A percentile compares a stretch with the other conserved stretches of the same genome.
Conservation (phyloP, 2,329 filamentous ascomycete genomes). For the Ciborinia camelliae region DNA sequence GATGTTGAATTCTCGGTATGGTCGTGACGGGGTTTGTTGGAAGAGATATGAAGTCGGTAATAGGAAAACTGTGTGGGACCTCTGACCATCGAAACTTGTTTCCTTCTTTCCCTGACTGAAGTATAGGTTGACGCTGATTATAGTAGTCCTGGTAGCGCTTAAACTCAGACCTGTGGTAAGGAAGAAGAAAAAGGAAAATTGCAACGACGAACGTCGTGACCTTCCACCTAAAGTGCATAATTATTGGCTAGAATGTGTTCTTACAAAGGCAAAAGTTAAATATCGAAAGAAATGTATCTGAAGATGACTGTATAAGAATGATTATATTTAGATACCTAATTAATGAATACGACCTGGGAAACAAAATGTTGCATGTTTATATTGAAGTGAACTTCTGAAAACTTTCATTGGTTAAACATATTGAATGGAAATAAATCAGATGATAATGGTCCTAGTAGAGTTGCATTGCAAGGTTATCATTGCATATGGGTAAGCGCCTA, state of each 20-base stretch:
- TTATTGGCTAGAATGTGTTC: not conserved
- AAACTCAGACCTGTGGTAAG: not conserved
- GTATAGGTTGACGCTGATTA: not conserved
- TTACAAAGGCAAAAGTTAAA: not conserved
- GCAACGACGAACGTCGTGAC: not conserved
- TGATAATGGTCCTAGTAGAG: too few relatives aligned
- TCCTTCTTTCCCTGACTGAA: not conserved
- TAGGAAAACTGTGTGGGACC: slow-evolving; percentile 16
- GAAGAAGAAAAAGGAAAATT: slow-evolving; percentile 3
- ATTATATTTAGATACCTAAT: too few relatives aligned
- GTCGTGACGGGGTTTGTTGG: slow-evolving; percentile 8
- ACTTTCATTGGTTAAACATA: too few relatives aligned
- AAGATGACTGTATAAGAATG: not conserved
- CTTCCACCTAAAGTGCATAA: slow-evolving; percentile 14
- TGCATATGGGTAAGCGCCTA: too few relatives aligned
- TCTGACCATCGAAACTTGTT: slow-evolving; percentile 13
- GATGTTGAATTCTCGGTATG: slow-evolving; percentile 30
- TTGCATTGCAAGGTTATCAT: too few relatives aligned
- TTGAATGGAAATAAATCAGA: too few relatives aligned
- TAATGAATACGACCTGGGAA: too few relatives aligned
- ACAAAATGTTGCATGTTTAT: too few relatives aligned
- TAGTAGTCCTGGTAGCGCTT: not conserved
- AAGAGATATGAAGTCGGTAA: slow-evolving; percentile 19
- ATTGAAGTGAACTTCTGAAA: too few relatives aligned
- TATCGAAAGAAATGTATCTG: not conserved